Conservation (phyloP, 75 land plant species). For the Selaginella tamariscina region DNA sequence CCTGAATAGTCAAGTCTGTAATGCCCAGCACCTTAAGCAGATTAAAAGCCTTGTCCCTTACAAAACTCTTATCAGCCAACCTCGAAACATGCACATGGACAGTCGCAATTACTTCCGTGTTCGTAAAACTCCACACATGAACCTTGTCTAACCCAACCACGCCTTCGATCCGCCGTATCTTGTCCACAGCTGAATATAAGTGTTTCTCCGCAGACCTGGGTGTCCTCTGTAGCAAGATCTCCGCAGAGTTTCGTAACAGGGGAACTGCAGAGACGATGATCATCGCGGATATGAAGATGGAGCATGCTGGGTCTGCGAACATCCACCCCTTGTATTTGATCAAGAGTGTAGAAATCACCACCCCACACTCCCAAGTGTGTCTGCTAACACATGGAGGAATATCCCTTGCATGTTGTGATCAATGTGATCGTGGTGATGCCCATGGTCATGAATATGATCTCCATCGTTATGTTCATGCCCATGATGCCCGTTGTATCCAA, state of each 20-base stretch:
- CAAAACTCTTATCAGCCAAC: conserved; percentile 38
- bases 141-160: conserved; percentile 43
- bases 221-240: conserved; percentile 79
- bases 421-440: conserved; percentile 18
- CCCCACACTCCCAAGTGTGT: conserved; percentile 97
- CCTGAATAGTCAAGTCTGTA: conserved; percentile 65
- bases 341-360: conserved; percentile 76
- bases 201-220: conserved; percentile 52
- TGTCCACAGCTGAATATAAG: conserved; percentile 37
- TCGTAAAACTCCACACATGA: conserved; percentile 85
- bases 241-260: conserved; percentile 66
- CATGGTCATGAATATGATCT: conserved; percentile 15
- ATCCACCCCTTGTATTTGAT: conserved; percentile 92
- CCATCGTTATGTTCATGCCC: conserved; percentile 16
- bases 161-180: conserved; percentile 41
- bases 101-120: conserved; percentile 62
- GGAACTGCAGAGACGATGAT: conserved; percentile 80
- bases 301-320: conserved; percentile 85
- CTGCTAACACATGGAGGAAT: conserved; percentile 87
- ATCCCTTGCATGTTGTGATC: conserved; percentile 98
- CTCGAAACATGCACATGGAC: conserved; percentile 50
- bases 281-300: conserved; percentile 76
- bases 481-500: conserved; percentile 13
- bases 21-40: conserved; percentile 54
- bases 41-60: conserved; percentile 25